phyloP scores from a whole-genome alignment of 345 rosid genomes.

The Lagerstroemia speciosa region DNA sequence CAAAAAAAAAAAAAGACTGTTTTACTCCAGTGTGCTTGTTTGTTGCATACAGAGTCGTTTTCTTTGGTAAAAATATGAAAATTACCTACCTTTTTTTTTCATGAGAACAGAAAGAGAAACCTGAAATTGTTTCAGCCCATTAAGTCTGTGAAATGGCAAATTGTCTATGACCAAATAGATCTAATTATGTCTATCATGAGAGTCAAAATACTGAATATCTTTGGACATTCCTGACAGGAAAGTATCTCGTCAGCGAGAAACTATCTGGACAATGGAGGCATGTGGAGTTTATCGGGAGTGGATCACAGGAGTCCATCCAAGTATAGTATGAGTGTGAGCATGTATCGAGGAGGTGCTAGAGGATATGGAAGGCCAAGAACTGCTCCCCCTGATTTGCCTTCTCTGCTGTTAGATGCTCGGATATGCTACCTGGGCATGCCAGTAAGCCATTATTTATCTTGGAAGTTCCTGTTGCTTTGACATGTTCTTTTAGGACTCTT shows the following conservation, averaged over 20 bases:
- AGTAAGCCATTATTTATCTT: slow-evolving; percentile 30
- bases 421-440: slow-evolving; percentile 89
- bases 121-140: not conserved
- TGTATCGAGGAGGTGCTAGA: slow-evolving; percentile 65
- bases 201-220: not conserved
- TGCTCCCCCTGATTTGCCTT: slow-evolving; percentile 91
- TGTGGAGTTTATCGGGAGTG: slow-evolving; percentile 44
- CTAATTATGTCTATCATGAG: not conserved
- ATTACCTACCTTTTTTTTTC: not conserved
- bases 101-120: not conserved
- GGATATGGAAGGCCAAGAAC: slow-evolving; percentile 43
- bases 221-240: slow-evolving; percentile 33
- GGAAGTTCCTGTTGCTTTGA: not conserved
- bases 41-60: not conserved
- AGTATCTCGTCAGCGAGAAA: slow-evolving; percentile 58
- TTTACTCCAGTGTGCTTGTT: too few relatives aligned
- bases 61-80: not conserved
- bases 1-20: too few relatives aligned
- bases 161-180: not conserved
- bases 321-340: slow-evolving; percentile 65
- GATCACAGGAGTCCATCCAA: slow-evolving; percentile 34
- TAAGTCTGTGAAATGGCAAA: not conserved
- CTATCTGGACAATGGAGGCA: slow-evolving; percentile 53
- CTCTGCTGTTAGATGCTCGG: slow-evolving; percentile 80
- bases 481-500: slow-evolving; percentile 8